Evolutionary conservation across 768 basidiomycete genomes (phyloP).

Genomic region (Strobilomyces confusus): DNA sequence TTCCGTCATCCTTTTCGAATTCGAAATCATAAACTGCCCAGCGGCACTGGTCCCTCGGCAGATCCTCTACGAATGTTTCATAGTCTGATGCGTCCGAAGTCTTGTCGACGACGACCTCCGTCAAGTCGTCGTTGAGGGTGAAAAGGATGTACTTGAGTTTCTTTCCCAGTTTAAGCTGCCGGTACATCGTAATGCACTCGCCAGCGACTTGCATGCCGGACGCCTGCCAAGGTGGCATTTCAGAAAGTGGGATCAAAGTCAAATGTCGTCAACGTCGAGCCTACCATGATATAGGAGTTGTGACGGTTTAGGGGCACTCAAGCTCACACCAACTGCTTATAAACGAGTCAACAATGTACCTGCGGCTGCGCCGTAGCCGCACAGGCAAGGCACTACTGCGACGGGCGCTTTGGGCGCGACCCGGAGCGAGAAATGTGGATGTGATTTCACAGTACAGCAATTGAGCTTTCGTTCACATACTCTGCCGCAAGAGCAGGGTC

Average conservation of each 20-base stretch:
- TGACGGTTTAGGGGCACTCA: conserved; percentile 13
- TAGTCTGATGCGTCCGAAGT: conserved; percentile 49
- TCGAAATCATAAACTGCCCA: conserved; percentile 95
- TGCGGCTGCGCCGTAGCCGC: conserved; percentile 13
- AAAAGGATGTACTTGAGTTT: conserved; percentile 83
- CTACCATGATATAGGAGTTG: conserved; percentile 21
- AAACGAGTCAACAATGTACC: conserved; percentile 2
- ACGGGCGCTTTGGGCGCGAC: background rate
- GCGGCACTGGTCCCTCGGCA: conserved; percentile 73
- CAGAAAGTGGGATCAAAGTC: background rate
- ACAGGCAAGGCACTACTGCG: background rate
- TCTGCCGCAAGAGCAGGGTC: background rate
- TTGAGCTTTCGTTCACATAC: background rate
- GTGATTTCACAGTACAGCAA: background rate
- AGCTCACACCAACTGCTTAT: conserved; percentile 3
- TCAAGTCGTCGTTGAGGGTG: conserved; percentile 52
- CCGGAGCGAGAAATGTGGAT: background rate
- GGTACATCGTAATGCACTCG: conserved; percentile 40
- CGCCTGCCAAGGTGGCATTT: conserved; percentile 16
- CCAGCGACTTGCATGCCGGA: conserved; percentile 46
- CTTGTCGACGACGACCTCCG: conserved; percentile 79
- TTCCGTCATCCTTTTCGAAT: conserved; percentile 66
- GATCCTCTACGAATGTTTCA: conserved; percentile 66
- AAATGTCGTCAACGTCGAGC: conserved; percentile 1
- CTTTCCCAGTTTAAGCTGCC: conserved; percentile 32